Percentiles rank a stretch among this genome's conserved stretches.
Conservation (phyloP, 208 protist genomes). For the Novymonas esmeraldas region DNA sequence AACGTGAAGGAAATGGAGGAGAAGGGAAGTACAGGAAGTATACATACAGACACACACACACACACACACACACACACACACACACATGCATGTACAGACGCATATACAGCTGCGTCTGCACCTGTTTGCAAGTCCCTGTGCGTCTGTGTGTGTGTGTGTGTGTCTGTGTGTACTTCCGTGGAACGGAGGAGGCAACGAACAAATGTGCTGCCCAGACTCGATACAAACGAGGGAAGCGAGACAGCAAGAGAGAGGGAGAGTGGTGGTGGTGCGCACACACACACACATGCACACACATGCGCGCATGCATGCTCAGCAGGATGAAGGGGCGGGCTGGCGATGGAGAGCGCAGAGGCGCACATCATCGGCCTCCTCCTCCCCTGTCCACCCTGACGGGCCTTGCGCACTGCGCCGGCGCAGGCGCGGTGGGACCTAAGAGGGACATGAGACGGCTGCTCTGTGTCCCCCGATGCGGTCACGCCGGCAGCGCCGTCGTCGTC, state of each 20-base stretch:
- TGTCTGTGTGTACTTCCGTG: not conserved
- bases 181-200: not conserved
- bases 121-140: no score
- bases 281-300: not conserved
- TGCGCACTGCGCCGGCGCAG: not conserved
- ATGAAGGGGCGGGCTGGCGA: not conserved
- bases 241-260: not conserved
- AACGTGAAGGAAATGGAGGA: not conserved
- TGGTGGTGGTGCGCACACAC: not conserved
- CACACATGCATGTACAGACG: slow-evolving; percentile 4
- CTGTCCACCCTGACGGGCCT: not conserved
- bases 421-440: no score
- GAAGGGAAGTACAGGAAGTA: not conserved
- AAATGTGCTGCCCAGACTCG: no score
- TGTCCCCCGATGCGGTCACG: no score
- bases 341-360: not conserved
- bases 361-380: not conserved
- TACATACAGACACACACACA: not conserved
- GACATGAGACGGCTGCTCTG: no score
- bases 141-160: slow-evolving; percentile 7
- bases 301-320: not conserved
- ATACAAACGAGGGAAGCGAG: not conserved
- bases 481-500: no score
- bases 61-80: not conserved
- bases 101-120: not conserved